Evolutionary conservation across 2,329 filamentous ascomycete species (phyloP).

Genomic region (Sporothrix luriei): DNA sequence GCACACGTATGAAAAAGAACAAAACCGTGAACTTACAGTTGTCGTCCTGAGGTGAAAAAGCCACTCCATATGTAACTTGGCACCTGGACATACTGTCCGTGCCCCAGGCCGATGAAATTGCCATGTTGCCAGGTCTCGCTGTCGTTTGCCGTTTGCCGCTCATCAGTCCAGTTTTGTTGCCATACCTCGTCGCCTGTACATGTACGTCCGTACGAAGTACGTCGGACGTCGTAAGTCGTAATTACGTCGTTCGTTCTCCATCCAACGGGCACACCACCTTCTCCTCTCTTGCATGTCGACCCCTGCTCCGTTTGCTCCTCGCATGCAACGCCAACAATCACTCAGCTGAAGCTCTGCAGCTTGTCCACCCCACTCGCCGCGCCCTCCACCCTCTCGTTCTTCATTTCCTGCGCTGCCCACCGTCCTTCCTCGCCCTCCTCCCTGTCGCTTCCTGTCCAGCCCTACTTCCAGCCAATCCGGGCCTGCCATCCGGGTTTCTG

Average conservation of each 20-base stretch:
- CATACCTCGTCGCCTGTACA: too few relatives aligned
- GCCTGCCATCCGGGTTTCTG: not conserved
- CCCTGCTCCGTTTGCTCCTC: conserved; percentile 3
- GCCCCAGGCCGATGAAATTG: not conserved
- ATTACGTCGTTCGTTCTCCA: not conserved
- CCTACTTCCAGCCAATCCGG: conserved; percentile 21
- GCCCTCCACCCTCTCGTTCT: not conserved
- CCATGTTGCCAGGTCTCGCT: too few relatives aligned
- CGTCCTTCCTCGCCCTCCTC: not conserved
- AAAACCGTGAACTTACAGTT: not conserved
- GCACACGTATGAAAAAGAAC: not conserved
- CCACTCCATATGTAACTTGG: conserved; percentile 17
- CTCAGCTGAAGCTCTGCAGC: not conserved
- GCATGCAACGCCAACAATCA: conserved; percentile 1
- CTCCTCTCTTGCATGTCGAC: conserved; percentile 6
- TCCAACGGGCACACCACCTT: not conserved
- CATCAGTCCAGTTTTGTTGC: too few relatives aligned
- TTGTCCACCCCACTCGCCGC: conserved; percentile 9
- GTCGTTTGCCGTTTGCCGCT: too few relatives aligned
- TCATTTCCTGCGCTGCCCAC: conserved; percentile 8
- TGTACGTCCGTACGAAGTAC: too few relatives aligned
- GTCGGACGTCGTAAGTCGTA: not conserved
- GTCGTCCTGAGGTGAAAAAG: conserved; percentile 13
- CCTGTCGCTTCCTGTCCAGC: not conserved
- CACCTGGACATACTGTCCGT: not conserved